Base-by-base conservation (phyloP, 768 basidiomycete species). In the Pisolithus microcarpus region DNA sequence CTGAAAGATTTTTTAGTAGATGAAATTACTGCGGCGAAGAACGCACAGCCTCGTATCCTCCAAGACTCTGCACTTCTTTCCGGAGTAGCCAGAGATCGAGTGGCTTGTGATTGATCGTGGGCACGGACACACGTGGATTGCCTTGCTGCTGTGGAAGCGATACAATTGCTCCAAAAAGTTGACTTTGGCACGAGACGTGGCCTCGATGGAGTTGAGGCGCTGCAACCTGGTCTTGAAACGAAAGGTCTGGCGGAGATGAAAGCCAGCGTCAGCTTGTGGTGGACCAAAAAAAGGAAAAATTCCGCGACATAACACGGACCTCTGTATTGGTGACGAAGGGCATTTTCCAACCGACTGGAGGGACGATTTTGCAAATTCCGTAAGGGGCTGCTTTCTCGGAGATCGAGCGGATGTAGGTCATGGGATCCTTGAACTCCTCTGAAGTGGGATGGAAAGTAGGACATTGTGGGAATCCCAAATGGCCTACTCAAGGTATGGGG, bases 131-230 rank as follows among this genome's bases (percentile, higher is more conserved):
- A 57, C 88, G 83, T 53, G 83, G 76, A 65, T 92, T 91, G 44
- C 91, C 91, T 71, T 94, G 92, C 67, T 97, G 94, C 60, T 86
- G 71, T 98, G 96, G 68, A 87, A 99, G 59, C 91, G 87, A 70
- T 94, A 94, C 45, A 99, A 79, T 69, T 96, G 92, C 67, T 98
- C 95, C 58, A 97, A 71, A 70, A 96, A 98, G 74, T 96, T 98
- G 67, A 98, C 72, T 70, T 94, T 96, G 46, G 96, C 95, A 59
- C 96, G 77, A 53, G 93, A 94, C 34, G 94, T 89, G 15, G 96
- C 96, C 72, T 98, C 95, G 57, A 99, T 91, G 56, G 91, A 93
- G 68, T 97, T 97, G 61, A 99, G 76, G 55, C 89, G 83, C 68
- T 96, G 93, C 39, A 98, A 71, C 46, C 96, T 84, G 47, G 95